Conservation (phyloP, 2,329 filamentous ascomycete genomes). For the Botrytis byssoidea region DNA sequence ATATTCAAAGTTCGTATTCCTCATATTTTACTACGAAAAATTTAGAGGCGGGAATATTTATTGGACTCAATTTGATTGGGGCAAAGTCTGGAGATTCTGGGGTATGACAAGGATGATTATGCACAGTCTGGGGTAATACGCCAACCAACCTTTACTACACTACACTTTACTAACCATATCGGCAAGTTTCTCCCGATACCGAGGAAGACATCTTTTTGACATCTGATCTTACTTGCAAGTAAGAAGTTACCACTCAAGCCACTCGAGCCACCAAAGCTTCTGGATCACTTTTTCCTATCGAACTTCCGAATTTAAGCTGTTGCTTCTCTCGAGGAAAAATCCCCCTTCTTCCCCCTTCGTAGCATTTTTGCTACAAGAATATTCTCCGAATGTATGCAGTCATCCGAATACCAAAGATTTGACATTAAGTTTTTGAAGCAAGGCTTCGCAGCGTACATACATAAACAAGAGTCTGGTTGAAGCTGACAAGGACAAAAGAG, state of each 20-base stretch:
- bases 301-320: neutral
- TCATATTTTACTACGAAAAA: neutral
- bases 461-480: neutral
- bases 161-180: neutral
- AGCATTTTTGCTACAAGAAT: neutral
- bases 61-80: constrained; percentile 5
- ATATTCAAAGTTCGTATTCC: neutral
- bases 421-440: neutral
- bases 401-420: neutral
- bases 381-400: constrained; percentile 6
- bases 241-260: neutral
- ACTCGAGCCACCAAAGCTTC: neutral
- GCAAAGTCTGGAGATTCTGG: constrained; percentile 16
- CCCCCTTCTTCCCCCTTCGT: neutral
- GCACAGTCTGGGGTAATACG: constrained; percentile 4
- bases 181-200: constrained; percentile 1
- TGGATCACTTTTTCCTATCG: neutral
- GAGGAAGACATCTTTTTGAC: constrained; percentile 12
- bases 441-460: neutral
- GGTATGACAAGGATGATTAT: constrained; percentile 16
- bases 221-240: constrained; percentile 5
- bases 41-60: neutral
- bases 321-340: neutral
- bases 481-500: neutral
- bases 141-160: neutral